Percentiles rank a stretch among this genome's conserved stretches.
Conservation (phyloP, 345 rosid genomes). For the Bretschneidera sinensis region DNA sequence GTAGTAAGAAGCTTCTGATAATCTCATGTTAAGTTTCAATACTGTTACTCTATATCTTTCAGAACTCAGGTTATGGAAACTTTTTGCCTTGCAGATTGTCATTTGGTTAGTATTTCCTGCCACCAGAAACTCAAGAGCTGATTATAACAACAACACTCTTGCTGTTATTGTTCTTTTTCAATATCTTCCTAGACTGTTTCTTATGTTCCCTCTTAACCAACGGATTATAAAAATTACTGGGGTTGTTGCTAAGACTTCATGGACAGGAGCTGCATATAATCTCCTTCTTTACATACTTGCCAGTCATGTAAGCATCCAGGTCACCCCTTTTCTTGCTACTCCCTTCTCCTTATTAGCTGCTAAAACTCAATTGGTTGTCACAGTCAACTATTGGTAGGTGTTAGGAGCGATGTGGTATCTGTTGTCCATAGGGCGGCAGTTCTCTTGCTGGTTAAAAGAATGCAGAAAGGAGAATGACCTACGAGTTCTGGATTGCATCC, state of each 20-base stretch:
- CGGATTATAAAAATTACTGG: slow-evolving; percentile 69
- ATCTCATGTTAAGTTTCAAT: not conserved
- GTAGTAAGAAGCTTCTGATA: not conserved
- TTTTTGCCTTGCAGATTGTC: slow-evolving; percentile 44
- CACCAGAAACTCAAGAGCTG: slow-evolving; percentile 41
- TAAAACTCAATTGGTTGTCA: slow-evolving; percentile 3
- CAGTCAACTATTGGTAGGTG: slow-evolving; percentile 33
- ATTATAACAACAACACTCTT: slow-evolving; percentile 61
- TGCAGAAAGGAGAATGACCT: slow-evolving; percentile 43
- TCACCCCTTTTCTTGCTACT: not conserved
- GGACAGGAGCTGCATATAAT: slow-evolving; percentile 88
- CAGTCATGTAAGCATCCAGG: slow-evolving; percentile 52
- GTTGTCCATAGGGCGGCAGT: slow-evolving; percentile 65
- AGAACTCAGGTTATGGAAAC: not conserved
- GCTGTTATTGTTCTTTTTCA: slow-evolving; percentile 67
- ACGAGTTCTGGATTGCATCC: slow-evolving; percentile 46
- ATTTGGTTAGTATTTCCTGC: slow-evolving; percentile 70
- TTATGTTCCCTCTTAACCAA: slow-evolving; percentile 69
- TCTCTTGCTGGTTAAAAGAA: slow-evolving; percentile 63
- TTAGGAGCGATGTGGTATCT: slow-evolving; percentile 84
- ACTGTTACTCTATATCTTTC: not conserved
- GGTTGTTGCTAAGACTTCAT: slow-evolving; percentile 69
- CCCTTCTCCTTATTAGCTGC: not conserved
- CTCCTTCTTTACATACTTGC: slow-evolving; percentile 73
- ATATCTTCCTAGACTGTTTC: slow-evolving; percentile 72